These are phyloP conservation scores for Chlorella sp. DNA, from an alignment of 139 green algal species.

Conservation along the genomic window DNA sequence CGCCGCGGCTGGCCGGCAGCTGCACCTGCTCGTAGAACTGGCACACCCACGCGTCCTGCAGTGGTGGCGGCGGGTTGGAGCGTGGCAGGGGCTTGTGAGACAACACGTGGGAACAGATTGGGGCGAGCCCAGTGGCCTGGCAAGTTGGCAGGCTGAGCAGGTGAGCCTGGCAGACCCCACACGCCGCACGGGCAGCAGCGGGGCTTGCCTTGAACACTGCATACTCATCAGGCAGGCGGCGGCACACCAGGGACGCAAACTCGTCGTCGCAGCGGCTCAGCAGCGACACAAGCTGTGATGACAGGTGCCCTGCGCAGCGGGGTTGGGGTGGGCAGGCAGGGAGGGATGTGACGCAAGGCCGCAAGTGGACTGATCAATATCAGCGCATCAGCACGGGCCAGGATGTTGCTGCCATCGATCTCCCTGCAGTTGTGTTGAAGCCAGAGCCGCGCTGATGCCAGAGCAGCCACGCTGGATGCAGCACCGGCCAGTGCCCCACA, in stretches of 20 bases:
- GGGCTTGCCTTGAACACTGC: constrained; percentile 14
- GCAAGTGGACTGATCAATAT: background rate
- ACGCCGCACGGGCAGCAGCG: too few relatives aligned
- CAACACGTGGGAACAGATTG: background rate
- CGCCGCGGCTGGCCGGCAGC: background rate
- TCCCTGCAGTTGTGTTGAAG: too few relatives aligned
- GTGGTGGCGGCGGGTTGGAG: background rate
- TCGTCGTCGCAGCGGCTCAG: constrained; percentile 19
- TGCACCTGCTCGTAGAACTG: constrained; percentile 19
- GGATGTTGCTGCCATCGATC: too few relatives aligned
- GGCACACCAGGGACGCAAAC: background rate
- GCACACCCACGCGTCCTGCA: constrained; percentile 20
- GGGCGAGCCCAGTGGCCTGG: too few relatives aligned
- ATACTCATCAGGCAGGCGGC: constrained; percentile 18
- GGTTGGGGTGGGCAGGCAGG: background rate
- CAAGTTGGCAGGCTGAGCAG: too few relatives aligned
- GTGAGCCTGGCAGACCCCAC: too few relatives aligned
- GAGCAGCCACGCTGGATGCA: background rate
- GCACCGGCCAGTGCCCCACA: background rate
- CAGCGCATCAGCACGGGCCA: background rate
- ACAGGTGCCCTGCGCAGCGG: background rate
- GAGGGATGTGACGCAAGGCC: background rate
- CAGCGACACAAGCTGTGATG: background rate
- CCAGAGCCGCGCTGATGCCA: too few relatives aligned
- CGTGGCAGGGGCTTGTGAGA: background rate